Evolutionary conservation across 805 yeast genomes (phyloP).

Genomic region (Aciculoconidium aculeatum): DNA sequence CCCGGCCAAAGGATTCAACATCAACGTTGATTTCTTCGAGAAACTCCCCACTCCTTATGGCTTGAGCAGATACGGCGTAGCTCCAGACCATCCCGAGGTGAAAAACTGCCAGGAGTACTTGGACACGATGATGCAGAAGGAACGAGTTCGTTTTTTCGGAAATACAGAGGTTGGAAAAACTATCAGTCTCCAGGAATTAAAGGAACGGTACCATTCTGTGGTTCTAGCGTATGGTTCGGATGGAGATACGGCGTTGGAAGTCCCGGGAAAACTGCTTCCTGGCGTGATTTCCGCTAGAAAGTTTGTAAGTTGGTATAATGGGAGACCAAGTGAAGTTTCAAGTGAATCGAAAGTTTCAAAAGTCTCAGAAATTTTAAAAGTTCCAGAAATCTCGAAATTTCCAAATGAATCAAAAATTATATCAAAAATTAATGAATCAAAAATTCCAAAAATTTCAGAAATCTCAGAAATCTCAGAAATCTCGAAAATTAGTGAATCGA

Average conservation of each 20-base stretch:
- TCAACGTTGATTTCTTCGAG: conserved; percentile 74
- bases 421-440: too few relatives aligned
- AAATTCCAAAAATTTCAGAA: too few relatives aligned
- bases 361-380: too few relatives aligned
- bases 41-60: conserved; percentile 88
- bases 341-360: too few relatives aligned
- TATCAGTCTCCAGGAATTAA: conserved; percentile 44
- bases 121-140: conserved; percentile 38
- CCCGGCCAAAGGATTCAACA: conserved; percentile 14
- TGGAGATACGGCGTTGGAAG: conserved; percentile 46
- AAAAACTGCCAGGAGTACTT: conserved; percentile 78
- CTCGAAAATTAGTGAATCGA: too few relatives aligned
- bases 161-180: conserved; percentile 66
- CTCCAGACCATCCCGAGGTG: conserved; percentile 98
- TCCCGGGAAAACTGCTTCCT: conserved; percentile 55
- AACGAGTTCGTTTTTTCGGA: conserved; percentile 51
- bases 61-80: conserved; percentile 89
- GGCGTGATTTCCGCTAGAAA: conserved; percentile 78
- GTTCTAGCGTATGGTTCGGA: conserved; percentile 76
- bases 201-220: conserved; percentile 60
- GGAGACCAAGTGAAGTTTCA: conserved; percentile 69
- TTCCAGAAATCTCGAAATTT: too few relatives aligned
- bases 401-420: too few relatives aligned
- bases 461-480: too few relatives aligned
- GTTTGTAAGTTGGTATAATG: conserved; percentile 96